A percentile compares a stretch with the other conserved stretches of the same genome.
Conservation (phyloP, 495 filamentous ascomycete genomes). For the Diplogelasinospora grovesii region DNA sequence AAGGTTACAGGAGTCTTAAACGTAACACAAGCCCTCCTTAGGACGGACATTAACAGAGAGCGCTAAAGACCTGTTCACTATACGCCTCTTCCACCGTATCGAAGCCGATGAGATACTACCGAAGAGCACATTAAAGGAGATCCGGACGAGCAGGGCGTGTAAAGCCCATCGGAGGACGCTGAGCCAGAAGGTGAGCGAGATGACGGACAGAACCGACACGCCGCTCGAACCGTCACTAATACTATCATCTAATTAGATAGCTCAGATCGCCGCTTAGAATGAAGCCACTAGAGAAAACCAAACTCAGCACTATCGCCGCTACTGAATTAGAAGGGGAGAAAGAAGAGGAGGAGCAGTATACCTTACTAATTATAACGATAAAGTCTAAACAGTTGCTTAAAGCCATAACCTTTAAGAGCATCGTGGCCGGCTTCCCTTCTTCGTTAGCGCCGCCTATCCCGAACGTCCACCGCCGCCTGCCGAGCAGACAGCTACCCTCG, state of each 20-base stretch:
- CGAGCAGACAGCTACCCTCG: slow-evolving; percentile 7
- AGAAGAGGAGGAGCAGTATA: too few relatives aligned
- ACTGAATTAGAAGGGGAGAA: too few relatives aligned
- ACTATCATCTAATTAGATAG: too few relatives aligned
- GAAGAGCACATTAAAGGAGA: slow-evolving; percentile 23
- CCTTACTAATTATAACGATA: too few relatives aligned
- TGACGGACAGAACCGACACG: slow-evolving; percentile 8
- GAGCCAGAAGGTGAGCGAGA: neutral
- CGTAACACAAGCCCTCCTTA: too few relatives aligned
- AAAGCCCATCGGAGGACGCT: neutral
- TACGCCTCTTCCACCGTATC: slow-evolving; percentile 26
- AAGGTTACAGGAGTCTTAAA: too few relatives aligned
- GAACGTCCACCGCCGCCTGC: slow-evolving; percentile 2
- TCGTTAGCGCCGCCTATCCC: too few relatives aligned
- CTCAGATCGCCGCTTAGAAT: too few relatives aligned
- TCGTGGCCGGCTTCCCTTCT: neutral
- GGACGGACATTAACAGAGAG: slow-evolving; percentile 38
- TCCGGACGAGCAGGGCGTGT: slow-evolving; percentile 19
- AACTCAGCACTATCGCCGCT: too few relatives aligned
- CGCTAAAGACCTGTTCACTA: slow-evolving; percentile 32
- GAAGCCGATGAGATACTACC: slow-evolving; percentile 42
- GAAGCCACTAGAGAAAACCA: too few relatives aligned
- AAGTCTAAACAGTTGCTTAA: slow-evolving; percentile 2
- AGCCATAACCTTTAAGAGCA: slow-evolving; percentile 1
- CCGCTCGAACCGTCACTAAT: too few relatives aligned